phyloP scores from a whole-genome alignment of 2,329 filamentous ascomycete genomes.

The Xylariaceae sp. region DNA sequence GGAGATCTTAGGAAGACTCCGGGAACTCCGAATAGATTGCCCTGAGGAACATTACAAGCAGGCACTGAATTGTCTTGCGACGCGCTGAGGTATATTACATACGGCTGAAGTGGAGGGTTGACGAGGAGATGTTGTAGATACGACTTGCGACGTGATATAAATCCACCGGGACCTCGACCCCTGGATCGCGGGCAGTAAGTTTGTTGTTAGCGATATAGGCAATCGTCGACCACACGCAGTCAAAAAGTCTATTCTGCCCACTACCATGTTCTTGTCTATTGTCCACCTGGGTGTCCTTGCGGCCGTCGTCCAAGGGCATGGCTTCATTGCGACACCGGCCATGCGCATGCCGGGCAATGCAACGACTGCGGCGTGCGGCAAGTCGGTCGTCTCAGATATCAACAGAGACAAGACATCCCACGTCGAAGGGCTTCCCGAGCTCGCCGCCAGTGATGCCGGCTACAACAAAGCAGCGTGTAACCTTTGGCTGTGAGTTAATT shows the following conservation, averaged over 20 bases:
- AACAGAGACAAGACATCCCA: constrained; percentile 28
- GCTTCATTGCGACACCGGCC: constrained; percentile 23
- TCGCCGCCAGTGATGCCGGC: constrained; percentile 22
- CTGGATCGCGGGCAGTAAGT: too few species aligned
- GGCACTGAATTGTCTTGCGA: not conserved
- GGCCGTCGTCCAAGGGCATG: constrained; percentile 23
- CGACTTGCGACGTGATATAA: too few species aligned
- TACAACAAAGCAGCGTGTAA: constrained; percentile 28
- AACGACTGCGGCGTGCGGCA: constrained; percentile 24
- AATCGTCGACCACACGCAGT: not conserved
- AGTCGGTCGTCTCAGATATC: constrained; percentile 23
- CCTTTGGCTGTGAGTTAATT: constrained; percentile 32
- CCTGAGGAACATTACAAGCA: not conserved
- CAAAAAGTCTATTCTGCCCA: not conserved
- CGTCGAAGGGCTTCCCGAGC: constrained; percentile 30
- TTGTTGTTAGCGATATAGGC: too few species aligned
- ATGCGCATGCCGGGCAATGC: constrained; percentile 23
- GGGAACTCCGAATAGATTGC: constrained; percentile 12
- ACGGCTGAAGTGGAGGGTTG: not conserved
- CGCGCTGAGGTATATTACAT: not conserved
- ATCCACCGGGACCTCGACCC: too few species aligned
- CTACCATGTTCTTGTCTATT: constrained; percentile 20
- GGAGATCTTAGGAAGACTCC: not conserved
- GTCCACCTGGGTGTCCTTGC: constrained; percentile 20
- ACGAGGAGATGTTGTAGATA: not conserved